Percentiles rank a stretch among this genome's conserved stretches.
phyloP scores from a whole-genome alignment of 345 rosid genomes.

The Lepidium aucheri region DNA sequence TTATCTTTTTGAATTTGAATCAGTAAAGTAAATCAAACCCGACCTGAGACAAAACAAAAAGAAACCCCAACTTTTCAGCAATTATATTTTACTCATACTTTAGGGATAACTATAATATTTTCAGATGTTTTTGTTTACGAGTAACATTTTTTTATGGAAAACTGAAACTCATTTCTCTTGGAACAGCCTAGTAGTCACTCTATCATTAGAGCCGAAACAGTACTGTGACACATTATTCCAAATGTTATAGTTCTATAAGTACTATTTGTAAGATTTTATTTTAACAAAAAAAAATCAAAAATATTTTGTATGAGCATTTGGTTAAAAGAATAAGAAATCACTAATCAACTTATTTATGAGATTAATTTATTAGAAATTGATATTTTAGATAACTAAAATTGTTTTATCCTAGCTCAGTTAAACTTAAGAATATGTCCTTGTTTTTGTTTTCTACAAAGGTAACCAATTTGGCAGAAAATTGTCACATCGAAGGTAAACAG shows the following conservation, averaged over 20 bases:
- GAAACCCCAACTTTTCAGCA: slow-evolving; percentile 1
- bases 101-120: not conserved
- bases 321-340: not conserved
- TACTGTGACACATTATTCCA: not conserved
- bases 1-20: slow-evolving; percentile 2
- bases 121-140: not conserved
- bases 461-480: slow-evolving; percentile 28
- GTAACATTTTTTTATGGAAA: not conserved
- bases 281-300: too few species aligned
- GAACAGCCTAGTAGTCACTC: not conserved
- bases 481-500: slow-evolving; percentile 34
- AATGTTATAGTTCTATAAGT: not conserved
- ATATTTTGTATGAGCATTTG: not conserved
- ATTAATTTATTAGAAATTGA: not conserved
- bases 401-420: not conserved
- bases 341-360: not conserved
- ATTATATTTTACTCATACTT: too few species aligned
- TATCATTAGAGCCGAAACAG: not conserved
- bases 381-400: not conserved
- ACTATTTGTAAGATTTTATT: too few species aligned
- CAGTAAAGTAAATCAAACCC: not conserved
- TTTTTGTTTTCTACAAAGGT: not conserved
- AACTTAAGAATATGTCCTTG: not conserved
- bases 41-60: not conserved
- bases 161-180: not conserved